Evolutionary conservation across 805 yeast genomes (phyloP).

Genomic region (Metschnikowia gruessii): DNA sequence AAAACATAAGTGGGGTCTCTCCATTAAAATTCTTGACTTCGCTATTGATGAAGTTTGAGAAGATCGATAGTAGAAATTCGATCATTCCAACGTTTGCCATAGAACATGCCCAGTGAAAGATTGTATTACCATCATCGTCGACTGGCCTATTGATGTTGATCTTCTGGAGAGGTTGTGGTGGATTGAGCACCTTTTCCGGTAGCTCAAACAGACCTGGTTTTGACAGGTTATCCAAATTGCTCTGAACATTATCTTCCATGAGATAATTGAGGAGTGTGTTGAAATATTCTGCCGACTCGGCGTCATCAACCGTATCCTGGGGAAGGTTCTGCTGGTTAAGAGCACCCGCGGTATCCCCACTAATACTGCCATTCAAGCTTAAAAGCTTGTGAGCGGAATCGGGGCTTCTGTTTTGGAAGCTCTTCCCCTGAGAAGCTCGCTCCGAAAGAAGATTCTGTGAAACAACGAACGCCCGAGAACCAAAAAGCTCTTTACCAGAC

Average conservation of each 20-base stretch:
- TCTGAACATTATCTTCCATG: conserved; percentile 40
- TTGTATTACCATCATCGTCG: conserved; percentile 90
- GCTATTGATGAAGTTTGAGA: conserved; percentile 64
- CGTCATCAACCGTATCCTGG: conserved; percentile 7
- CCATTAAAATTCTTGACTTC: conserved; percentile 76
- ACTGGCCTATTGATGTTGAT: conserved; percentile 80
- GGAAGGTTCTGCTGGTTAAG: conserved; percentile 8
- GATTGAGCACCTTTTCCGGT: conserved; percentile 45
- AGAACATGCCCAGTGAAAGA: conserved; percentile 95
- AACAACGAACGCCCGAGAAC: conserved; percentile 31
- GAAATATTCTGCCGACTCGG: conserved; percentile 33
- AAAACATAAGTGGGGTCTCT: conserved; percentile 70
- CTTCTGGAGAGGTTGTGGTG: conserved; percentile 53
- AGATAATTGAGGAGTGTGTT: conserved; percentile 49
- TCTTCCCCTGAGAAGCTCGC: conserved; percentile 1
- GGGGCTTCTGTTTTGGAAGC: conserved; percentile 5
- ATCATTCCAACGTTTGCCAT: conserved; percentile 75
- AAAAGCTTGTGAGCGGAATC: conserved; percentile 21
- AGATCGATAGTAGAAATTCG: conserved; percentile 55
- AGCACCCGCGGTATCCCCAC: conserved; percentile 27
- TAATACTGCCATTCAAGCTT: conserved; percentile 29
- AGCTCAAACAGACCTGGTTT: conserved; percentile 15
- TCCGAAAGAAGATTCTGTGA: conserved; percentile 3
- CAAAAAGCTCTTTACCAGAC: conserved; percentile 40
- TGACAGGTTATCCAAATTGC: not conserved